Evolutionary conservation across 1,139 yeast genomes (phyloP), one percentile per base, ranked within the genome.

Genomic region (Kurtzmaniella quercitrusa): DNA sequence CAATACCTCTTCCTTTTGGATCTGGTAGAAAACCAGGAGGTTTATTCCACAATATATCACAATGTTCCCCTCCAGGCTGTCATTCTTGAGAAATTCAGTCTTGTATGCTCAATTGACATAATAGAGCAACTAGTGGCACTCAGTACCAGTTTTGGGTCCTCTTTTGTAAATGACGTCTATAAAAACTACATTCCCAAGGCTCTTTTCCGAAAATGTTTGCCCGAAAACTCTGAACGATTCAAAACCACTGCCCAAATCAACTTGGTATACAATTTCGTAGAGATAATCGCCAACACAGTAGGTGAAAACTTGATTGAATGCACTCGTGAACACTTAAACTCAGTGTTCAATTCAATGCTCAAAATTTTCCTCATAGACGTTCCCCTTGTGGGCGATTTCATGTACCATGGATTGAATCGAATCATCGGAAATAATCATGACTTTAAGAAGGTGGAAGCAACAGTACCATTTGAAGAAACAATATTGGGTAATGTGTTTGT

Each of bases 371-470:
- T 69, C 16, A 60, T 70, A 3, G 79, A 74, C 23, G 58, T 74
- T 3, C 71, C 76, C 0, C 54, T 68, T 33, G 64, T 63, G 40
- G 65, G 62, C 2, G 75, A 69, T 45, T 68, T 74, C 42, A 60
- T 65, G 58, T 65, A 74, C 40, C 75, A 65, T 51, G 85, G 88
- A 0, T 60, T 82, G 44, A 81, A 78, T 53, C 56, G 84, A 48
- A 50, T 69, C 2, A 48, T 79, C 27, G 87, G 87, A 0, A 77
- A 77, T 48, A 79, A 78, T 50, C 46, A 50, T 3, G 79, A 72
- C 52, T 62, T 68, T 36, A 46, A 47, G 1, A 64, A 62, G 40
- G 51, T 73, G 29, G 67, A 67, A 43, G 51, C 59, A 11, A 59
- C 65, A 10, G 56, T 70, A 5, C 76, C 76, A 0, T 41, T 43